Conservation (phyloP, 192 early-diverging fungal species). For the Irineochytrium annulatum region DNA sequence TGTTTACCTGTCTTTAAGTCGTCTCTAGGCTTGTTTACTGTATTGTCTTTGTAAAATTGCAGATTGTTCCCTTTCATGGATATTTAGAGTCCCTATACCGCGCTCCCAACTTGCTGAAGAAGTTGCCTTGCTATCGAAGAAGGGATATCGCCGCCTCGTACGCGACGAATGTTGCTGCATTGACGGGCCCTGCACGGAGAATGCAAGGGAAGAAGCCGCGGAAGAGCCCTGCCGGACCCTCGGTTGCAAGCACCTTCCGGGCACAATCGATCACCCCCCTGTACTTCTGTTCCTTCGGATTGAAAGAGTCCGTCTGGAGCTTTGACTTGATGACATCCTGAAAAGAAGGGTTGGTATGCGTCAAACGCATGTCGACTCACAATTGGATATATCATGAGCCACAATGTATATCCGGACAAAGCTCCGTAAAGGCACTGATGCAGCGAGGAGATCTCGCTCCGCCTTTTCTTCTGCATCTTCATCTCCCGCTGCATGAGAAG, state of each 20-base stretch:
- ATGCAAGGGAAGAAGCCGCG: constrained; percentile 70
- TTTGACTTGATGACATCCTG: constrained; percentile 90
- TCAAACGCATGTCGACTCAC: constrained; percentile 17
- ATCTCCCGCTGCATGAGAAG: constrained; percentile 75
- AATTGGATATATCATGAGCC: constrained; percentile 84
- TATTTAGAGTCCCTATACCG: too few relatives aligned
- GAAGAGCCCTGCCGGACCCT: constrained; percentile 86
- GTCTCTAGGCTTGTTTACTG: too few relatives aligned
- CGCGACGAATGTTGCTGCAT: constrained; percentile 90
- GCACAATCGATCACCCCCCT: constrained; percentile 73
- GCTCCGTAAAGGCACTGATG: constrained; percentile 82
- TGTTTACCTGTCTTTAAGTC: too few relatives aligned
- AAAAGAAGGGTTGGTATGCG: not conserved
- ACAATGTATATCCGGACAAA: constrained; percentile 75
- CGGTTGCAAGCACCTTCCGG: constrained; percentile 66
- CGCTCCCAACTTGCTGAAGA: too few relatives aligned
- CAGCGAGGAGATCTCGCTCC: constrained; percentile 69
- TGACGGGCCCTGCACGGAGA: constrained; percentile 88
- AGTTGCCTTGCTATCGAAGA: constrained; percentile 26
- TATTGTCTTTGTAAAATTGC: too few relatives aligned
- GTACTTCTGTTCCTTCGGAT: constrained; percentile 61
- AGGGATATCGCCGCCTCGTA: constrained; percentile 70
- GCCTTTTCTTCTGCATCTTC: constrained; percentile 48
- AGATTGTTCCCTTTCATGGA: too few relatives aligned
- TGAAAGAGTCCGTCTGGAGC: constrained; percentile 88